Percentiles rank a stretch among this genome's conserved stretches.
These are phyloP conservation scores for Dalbergia oliveri DNA, from an alignment of 306 rosid genomes.

Conservation along the genomic window DNA sequence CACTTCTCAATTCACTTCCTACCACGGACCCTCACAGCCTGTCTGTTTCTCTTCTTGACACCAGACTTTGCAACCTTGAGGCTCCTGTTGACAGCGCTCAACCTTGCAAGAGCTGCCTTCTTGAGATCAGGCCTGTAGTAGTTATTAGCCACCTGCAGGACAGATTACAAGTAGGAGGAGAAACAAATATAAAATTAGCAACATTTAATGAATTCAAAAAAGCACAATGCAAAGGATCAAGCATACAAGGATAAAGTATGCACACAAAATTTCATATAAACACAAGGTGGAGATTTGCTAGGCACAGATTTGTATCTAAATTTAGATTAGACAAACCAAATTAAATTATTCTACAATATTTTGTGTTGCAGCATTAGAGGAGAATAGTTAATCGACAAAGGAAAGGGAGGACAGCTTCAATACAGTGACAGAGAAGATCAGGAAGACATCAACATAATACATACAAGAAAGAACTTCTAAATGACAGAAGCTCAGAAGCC, in stretches of 20 bases:
- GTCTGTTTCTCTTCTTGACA: slow-evolving; percentile 92
- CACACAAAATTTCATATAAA: neutral
- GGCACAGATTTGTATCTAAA: neutral
- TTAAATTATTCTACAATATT: neutral
- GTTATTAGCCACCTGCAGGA: slow-evolving; percentile 71
- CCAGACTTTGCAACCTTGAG: slow-evolving; percentile 94
- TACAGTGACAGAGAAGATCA: neutral
- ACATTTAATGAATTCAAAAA: neutral
- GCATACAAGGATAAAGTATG: neutral
- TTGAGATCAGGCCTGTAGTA: slow-evolving; percentile 91
- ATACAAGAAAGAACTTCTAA: too few relatives aligned
- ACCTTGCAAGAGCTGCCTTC: slow-evolving; percentile 90
- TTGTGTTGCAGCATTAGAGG: neutral
- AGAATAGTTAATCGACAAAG: neutral
- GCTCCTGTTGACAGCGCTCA: slow-evolving; percentile 86
- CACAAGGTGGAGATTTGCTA: too few relatives aligned
- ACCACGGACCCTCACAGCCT: slow-evolving; percentile 55
- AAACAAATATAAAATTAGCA: neutral
- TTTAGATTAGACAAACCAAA: neutral
- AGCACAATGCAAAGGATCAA: too few relatives aligned
- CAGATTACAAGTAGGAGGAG: neutral
- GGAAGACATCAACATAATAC: too few relatives aligned
- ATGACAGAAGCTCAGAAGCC: slow-evolving; percentile 65
- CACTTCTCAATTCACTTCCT: slow-evolving; percentile 40
- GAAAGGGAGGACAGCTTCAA: neutral